Evolutionary conservation across 441 rosid genomes (phyloP), one percentile per base, ranked within the genome.

Genomic region (Erysimum pusillum): DNA sequence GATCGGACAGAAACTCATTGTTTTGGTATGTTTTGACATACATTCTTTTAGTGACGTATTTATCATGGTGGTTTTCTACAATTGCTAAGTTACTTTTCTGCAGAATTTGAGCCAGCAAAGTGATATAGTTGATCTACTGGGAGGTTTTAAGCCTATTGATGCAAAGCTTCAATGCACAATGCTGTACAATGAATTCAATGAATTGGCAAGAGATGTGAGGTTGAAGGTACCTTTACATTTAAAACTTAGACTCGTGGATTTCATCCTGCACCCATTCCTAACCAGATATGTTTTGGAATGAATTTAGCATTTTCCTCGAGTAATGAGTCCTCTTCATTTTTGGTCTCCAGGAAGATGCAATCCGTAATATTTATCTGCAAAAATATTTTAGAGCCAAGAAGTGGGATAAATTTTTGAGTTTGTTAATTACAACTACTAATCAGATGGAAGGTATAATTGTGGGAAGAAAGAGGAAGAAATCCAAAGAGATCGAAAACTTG

Each of bases 91-190:
- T 45, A 22, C 1, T 72, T 57, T 70, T 41, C 71, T 82, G 60
- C 94, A 96, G 99, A 96, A 96, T 81, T 87, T 96, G 84, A 96
- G 99, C 84, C 99, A 96, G 82, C 99, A 94, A 82, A 96, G 98
- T 80, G 99, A 96, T 76, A 86, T 91, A 79, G 93, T 98, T 78
- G 98, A 96, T 85, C 84, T 96, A 54, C 83, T 96, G 80, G 99
- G 99, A 75, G 99, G 99, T 49, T 96, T 92, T 87, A 96, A 91
- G 93, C 99, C 99, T 74, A 76, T 88, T 80, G 94, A 95, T 75
- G 85, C 97, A 53, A 87, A 79, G 69, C 87, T 83, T 76, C 87
- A 86, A 64, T 96, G 93, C 82, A 76, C 82, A 82, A 88, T 88
- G 71, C 71, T 96, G 56, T 94, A 86, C 73, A 89, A 89, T 78